phyloP scores from a whole-genome alignment of 2,329 filamentous ascomycete genomes.

The Sporothrix inflata region DNA sequence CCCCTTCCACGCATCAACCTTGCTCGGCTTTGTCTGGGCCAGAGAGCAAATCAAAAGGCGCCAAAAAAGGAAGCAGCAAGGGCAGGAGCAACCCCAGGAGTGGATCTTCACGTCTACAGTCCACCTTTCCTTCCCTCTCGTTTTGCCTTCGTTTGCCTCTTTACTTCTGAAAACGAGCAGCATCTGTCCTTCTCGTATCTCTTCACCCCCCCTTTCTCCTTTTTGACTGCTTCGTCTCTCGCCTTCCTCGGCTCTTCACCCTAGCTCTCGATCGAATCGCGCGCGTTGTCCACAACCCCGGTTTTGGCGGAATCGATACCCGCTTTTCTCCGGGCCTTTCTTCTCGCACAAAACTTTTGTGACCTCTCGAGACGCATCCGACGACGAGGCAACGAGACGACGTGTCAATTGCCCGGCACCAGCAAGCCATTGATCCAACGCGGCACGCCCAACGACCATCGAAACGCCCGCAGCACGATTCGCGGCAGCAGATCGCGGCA shows the following conservation, averaged over 20 bases:
- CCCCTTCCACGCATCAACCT: conserved; percentile 18
- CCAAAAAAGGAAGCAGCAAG: conserved; percentile 22
- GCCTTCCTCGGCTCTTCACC: conserved; percentile 4
- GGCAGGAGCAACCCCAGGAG: conserved; percentile 2
- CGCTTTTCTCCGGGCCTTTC: conserved; percentile 25
- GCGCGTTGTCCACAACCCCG: conserved; percentile 23
- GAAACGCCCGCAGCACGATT: not conserved
- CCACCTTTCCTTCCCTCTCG: conserved; percentile 11
- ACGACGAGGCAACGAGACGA: not conserved
- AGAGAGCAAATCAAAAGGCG: conserved; percentile 24
- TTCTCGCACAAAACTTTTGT: conserved; percentile 20
- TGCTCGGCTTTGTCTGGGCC: conserved; percentile 13
- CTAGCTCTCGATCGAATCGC: conserved; percentile 21
- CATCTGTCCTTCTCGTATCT: not conserved
- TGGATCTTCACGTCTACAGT: conserved; percentile 17
- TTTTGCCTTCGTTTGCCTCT: conserved; percentile 18
- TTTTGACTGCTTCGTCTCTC: too few relatives aligned
- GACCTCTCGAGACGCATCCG: not conserved
- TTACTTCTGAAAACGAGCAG: not conserved
- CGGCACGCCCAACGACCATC: not conserved
- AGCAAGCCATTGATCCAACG: conserved; percentile 22
- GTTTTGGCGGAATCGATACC: conserved; percentile 25
- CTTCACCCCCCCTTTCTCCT: not conserved
- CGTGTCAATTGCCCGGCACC: conserved; percentile 20
- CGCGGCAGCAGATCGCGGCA: conserved; percentile 1